Base-by-base conservation (phyloP, 176 grass and related monocot species). In the Canna indica region DNA sequence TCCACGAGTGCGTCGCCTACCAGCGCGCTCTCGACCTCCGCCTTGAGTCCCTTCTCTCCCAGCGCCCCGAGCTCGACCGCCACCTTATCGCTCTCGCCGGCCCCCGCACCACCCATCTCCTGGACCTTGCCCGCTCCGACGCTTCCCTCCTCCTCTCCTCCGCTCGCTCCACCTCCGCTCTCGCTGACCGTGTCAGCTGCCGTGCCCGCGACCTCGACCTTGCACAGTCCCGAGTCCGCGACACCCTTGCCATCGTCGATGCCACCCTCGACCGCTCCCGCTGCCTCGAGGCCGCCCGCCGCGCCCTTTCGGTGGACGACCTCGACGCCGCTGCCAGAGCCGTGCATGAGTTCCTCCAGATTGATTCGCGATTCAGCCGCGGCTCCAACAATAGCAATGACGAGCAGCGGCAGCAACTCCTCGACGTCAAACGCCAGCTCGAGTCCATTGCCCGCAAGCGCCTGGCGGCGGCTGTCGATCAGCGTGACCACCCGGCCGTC, bases 1-100 rank as follows among this genome's bases (percentile, higher is more conserved):
- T 96, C 45, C 92, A 96, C 73, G 81, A 86, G 67, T 96, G 88
- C 83, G 58, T 96, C 57, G 85, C 88, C 46, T 91, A 88, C 81
- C 88, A 96, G 85, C 88, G 92, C 73, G 69, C 76, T 44, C 85
- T 96, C 34, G 92, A 96, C 67, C 33, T 74, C 47, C 78, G 79
- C 41, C 80, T 96, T 27, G 88, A 91, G 64, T 74, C 81, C 28
- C 92, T 96, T 30, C 85, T 91, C 57, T 78, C 85, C 57, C 88
- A 79, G 29, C 86, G 88, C 7, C 83, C 92, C n/a, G 88, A 96
- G 47, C 74, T 91, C 16, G 86, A 96, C 67, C 81, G 88, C 67
- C 86, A 83, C 36, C 80, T 90, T 32, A 47, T 81, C 0, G 74
- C 83, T 2, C 88, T 96, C 25, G 78, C 85, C 52, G 85, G 85